Evolutionary conservation across 345 rosid genomes (phyloP).

Genomic region (Excoecaria cochinchinensis): DNA sequence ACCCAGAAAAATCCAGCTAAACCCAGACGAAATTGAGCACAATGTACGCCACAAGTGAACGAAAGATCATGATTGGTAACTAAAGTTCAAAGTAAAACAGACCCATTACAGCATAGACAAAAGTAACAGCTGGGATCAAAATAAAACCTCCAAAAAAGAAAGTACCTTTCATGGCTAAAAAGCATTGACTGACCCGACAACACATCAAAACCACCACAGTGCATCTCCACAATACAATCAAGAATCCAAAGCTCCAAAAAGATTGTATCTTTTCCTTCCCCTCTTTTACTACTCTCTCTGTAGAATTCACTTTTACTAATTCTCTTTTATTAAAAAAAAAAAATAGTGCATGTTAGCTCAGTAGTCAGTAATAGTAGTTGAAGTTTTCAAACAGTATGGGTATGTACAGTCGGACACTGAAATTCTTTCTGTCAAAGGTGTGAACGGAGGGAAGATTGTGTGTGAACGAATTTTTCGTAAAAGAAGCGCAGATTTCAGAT

Average conservation of each 20-base stretch:
- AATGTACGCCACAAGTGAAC: constrained; percentile 15
- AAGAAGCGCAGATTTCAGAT: neutral
- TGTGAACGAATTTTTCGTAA: neutral
- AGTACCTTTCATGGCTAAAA: constrained; percentile 48
- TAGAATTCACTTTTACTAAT: neutral
- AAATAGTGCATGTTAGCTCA: neutral
- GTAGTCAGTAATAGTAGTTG: neutral
- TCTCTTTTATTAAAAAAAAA: neutral
- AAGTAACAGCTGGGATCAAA: constrained; percentile 29
- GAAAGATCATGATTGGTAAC: constrained; percentile 22
- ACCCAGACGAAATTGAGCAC: constrained; percentile 24
- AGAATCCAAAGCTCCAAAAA: constrained; percentile 43
- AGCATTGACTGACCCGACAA: constrained; percentile 60
- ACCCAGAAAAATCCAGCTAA: constrained; percentile 10
- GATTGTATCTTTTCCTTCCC: neutral
- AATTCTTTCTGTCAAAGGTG: constrained; percentile 3
- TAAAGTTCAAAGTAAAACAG: constrained; percentile 30
- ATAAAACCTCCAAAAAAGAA: constrained; percentile 25
- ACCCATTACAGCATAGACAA: constrained; percentile 25
- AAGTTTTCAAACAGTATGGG: constrained; percentile 1
- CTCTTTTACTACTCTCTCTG: neutral
- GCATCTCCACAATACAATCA: constrained; percentile 35
- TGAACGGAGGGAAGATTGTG: constrained; percentile 1
- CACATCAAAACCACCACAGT: constrained; percentile 35
- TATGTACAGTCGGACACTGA: neutral